phyloP scores from a whole-genome alignment of 495 filamentous ascomycete genomes.

The Penicillium malachiteum region DNA sequence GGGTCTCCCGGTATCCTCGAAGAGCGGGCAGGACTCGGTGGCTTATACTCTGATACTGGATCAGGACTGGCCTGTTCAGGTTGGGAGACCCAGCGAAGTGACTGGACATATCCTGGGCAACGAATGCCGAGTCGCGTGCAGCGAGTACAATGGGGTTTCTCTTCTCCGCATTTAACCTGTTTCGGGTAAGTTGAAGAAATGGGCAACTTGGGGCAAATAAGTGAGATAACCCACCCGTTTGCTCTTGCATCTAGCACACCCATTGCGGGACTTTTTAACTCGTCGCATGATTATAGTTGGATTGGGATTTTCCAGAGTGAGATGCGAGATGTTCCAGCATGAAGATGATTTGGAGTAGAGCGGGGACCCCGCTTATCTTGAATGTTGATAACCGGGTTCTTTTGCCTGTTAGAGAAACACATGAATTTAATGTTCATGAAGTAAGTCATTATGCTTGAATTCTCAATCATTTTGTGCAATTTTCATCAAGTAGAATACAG shows the following conservation, averaged over 20 bases:
- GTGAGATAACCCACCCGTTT: slow-evolving; percentile 40
- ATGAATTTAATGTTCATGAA: too few species aligned
- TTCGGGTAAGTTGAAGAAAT: neutral
- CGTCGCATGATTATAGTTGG: slow-evolving; percentile 33
- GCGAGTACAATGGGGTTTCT: slow-evolving; percentile 50
- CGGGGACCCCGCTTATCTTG: slow-evolving; percentile 11
- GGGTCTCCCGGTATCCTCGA: slow-evolving; percentile 6
- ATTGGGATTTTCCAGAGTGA: too few species aligned
- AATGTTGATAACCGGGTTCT: too few species aligned
- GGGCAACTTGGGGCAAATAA: neutral
- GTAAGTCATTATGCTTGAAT: too few species aligned
- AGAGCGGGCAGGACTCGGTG: slow-evolving; percentile 11
- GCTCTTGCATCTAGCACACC: slow-evolving; percentile 50
- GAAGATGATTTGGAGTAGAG: slow-evolving; percentile 8
- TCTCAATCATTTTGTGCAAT: too few species aligned
- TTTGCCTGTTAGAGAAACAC: too few species aligned
- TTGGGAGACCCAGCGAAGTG: slow-evolving; percentile 56
- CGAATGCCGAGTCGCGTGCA: slow-evolving; percentile 48
- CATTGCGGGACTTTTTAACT: slow-evolving; percentile 49
- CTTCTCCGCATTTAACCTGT: slow-evolving; percentile 59
- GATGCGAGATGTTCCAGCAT: neutral
- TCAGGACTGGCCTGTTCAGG: slow-evolving; percentile 30
- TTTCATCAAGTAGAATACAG: too few species aligned
- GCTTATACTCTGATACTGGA: slow-evolving; percentile 15
- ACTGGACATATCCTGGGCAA: slow-evolving; percentile 55